Percentiles rank a stretch among this genome's conserved stretches.
These are phyloP conservation scores for Colletotrichum viniferum DNA, from an alignment of 2,329 filamentous ascomycete genomes.

Conservation along the genomic window DNA sequence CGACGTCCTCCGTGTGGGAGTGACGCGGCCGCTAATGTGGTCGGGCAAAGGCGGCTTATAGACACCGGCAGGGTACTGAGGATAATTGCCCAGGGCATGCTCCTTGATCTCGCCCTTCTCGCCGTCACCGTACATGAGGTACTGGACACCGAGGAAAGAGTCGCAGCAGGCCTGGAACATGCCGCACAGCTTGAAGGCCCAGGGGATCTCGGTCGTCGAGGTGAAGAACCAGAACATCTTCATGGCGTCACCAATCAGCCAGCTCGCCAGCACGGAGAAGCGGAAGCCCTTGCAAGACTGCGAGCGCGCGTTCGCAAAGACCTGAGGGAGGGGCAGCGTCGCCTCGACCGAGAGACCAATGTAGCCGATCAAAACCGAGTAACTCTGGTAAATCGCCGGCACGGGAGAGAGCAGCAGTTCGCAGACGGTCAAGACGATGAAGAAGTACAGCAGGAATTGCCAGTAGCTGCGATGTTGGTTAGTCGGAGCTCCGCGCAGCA, in stretches of 20 bases:
- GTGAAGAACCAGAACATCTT: constrained; percentile 90
- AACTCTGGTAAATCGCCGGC: constrained; percentile 62
- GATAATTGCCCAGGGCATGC: constrained; percentile 34
- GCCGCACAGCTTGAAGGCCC: constrained; percentile 82
- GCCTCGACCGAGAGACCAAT: constrained; percentile 81
- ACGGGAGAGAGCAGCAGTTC: constrained; percentile 71
- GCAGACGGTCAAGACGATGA: constrained; percentile 61
- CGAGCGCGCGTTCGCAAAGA: constrained; percentile 70
- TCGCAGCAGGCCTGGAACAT: constrained; percentile 83
- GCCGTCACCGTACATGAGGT: constrained; percentile 69
- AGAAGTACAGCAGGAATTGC: constrained; percentile 75
- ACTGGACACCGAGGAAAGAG: constrained; percentile 75
- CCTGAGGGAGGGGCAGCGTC: constrained; percentile 80
- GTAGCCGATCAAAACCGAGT: constrained; percentile 73
- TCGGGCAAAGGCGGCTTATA: constrained; percentile 33
- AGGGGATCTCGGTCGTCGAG: constrained; percentile 70
- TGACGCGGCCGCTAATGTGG: constrained; percentile 37
- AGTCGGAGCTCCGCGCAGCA: not conserved
- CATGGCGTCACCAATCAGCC: constrained; percentile 81
- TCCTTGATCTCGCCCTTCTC: constrained; percentile 41
- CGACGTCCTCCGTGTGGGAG: constrained; percentile 42
- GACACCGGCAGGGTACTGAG: constrained; percentile 32
- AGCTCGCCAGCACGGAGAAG: constrained; percentile 75
- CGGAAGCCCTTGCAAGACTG: constrained; percentile 80
- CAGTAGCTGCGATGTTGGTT: constrained; percentile 64